A percentile compares a stretch with the other conserved stretches of the same genome.
phyloP scores from a whole-genome alignment of 305 asterid species.

The Fraxinus nigra region DNA sequence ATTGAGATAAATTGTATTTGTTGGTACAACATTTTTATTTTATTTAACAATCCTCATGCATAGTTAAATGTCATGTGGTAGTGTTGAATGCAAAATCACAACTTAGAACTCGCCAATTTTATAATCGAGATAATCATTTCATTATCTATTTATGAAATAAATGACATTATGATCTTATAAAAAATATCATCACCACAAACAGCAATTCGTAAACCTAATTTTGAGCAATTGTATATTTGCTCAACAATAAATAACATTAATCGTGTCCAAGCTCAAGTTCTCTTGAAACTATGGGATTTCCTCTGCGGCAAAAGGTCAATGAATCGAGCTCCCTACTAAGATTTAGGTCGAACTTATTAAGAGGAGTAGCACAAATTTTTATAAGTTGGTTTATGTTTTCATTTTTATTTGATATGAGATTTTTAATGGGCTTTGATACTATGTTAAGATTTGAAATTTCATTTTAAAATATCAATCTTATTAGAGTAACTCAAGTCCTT shows the following conservation, averaged over 20 bases:
- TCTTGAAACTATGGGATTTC: neutral
- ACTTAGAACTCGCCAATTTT: no score
- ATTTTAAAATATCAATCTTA: no score
- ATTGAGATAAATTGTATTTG: neutral
- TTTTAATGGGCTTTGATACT: no score
- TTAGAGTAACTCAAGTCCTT: no score
- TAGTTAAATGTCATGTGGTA: neutral
- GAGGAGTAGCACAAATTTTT: no score
- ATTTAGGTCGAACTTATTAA: no score
- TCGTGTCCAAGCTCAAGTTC: neutral
- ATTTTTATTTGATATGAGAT: no score
- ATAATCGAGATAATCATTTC: neutral
- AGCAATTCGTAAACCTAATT: neutral
- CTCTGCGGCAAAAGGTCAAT: neutral
- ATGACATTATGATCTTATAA: neutral
- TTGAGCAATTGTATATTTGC: neutral
- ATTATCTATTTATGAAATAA: neutral
- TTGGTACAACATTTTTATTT: neutral
- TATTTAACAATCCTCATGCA: neutral
- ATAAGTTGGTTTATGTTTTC: no score
- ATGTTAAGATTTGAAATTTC: no score
- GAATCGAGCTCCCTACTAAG: neutral
- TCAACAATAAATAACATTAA: neutral
- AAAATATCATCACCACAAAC: neutral
- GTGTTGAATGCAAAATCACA: no score